Evolutionary conservation across 169 alveolate species (phyloP).

Genomic region (Plasmodium gallinaceum): DNA sequence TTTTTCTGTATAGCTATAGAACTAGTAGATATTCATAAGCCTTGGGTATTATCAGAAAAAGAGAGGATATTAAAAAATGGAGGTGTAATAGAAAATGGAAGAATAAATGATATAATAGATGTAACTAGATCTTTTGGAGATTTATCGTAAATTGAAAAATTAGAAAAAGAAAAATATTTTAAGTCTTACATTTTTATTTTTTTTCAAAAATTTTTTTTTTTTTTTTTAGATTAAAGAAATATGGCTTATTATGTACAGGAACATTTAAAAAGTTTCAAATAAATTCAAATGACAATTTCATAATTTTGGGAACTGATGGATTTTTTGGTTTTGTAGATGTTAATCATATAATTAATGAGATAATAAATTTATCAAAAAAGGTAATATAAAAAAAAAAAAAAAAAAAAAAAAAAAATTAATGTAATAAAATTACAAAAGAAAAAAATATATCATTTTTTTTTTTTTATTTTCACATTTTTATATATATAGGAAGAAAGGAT

Average conservation of each 20-base stretch:
- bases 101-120: constrained; percentile 96
- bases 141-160: constrained; percentile 89
- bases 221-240: constrained; percentile 83
- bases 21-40: constrained; percentile 96
- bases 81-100: constrained; percentile 96
- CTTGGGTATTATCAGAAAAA: constrained; percentile 94
- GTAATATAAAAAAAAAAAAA: constrained; percentile 14
- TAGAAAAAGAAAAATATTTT: neutral
- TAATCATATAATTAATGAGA: constrained; percentile 48
- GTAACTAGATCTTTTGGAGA: constrained; percentile 98
- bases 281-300: constrained; percentile 91
- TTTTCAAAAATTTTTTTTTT: neutral
- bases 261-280: constrained; percentile 82
- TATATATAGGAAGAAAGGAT: constrained; percentile 79
- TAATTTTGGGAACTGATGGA: constrained; percentile 98
- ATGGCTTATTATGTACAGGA: constrained; percentile 87
- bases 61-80: constrained; percentile 94
- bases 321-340: constrained; percentile 92
- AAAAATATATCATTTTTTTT: neutral
- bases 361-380: constrained; percentile 64
- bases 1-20: constrained; percentile 85
- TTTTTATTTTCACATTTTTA: neutral
- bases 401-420: neutral
- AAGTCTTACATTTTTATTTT: neutral
- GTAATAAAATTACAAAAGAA: neutral